Conservation (phyloP, 2,329 filamentous ascomycete species). For the Aaosphaeria arxii region DNA sequence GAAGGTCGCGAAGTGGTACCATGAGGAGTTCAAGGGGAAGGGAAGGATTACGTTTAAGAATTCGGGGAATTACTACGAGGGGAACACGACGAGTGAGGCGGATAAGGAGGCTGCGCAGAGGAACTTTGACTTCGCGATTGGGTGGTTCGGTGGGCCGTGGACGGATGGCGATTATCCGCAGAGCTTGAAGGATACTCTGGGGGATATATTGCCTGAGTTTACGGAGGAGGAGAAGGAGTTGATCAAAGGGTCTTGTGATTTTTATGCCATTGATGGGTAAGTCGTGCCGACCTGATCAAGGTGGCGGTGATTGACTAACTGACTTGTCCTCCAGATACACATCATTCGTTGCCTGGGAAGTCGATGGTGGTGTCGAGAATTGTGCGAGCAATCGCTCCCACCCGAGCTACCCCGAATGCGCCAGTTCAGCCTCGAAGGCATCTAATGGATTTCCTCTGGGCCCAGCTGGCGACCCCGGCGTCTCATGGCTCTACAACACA, state of each 20-base stretch:
- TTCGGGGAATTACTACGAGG: constrained; percentile 41
- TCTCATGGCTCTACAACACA: constrained; percentile 42
- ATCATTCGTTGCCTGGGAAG: constrained; percentile 27
- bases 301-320: not conserved
- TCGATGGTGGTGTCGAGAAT: constrained; percentile 33
- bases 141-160: constrained; percentile 49
- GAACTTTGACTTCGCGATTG: constrained; percentile 42
- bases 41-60: constrained; percentile 45
- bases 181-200: constrained; percentile 39
- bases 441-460: constrained; percentile 46
- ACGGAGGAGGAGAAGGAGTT: constrained; percentile 39
- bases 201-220: constrained; percentile 37
- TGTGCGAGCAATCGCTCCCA: constrained; percentile 41
- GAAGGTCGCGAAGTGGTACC: constrained; percentile 45
- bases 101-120: constrained; percentile 38
- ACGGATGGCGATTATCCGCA: constrained; percentile 43
- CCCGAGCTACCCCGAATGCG: constrained; percentile 43
- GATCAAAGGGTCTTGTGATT: constrained; percentile 45
- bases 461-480: constrained; percentile 41
- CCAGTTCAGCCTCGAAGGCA: constrained; percentile 27
- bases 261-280: constrained; percentile 41
- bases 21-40: constrained; percentile 44
- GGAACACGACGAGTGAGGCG: constrained; percentile 33
- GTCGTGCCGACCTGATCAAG: not conserved
- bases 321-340: constrained; percentile 16